A percentile compares a stretch with the other conserved stretches of the same genome.
Conservation (phyloP, 805 yeast species). For the Kluyveromyces siamensis region DNA sequence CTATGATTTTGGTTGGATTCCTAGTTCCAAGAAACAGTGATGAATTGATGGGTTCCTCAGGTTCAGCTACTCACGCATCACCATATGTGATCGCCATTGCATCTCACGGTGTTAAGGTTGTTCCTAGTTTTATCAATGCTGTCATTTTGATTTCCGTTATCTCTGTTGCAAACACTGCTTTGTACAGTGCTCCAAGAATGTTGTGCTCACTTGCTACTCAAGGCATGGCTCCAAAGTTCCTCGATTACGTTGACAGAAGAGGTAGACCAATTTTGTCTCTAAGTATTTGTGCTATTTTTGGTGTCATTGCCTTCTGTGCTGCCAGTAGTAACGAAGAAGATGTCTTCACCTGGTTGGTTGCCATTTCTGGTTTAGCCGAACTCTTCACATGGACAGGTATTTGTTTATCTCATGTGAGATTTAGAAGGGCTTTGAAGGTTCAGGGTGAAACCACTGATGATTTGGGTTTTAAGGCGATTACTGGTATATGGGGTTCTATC, state of each 20-base stretch:
- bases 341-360: slow-evolving; percentile 52
- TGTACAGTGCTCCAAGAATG: slow-evolving; percentile 66
- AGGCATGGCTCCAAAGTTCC: slow-evolving; percentile 51
- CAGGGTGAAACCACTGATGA: slow-evolving; percentile 41
- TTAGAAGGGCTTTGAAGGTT: slow-evolving; percentile 43
- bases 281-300: slow-evolving; percentile 39
- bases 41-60: slow-evolving; percentile 39
- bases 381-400: slow-evolving; percentile 53
- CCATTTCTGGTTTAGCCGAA: slow-evolving; percentile 49
- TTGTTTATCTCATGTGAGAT: slow-evolving; percentile 42
- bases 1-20: slow-evolving; percentile 46
- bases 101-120: slow-evolving; percentile 50
- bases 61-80: slow-evolving; percentile 47
- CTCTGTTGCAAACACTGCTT: slow-evolving; percentile 70
- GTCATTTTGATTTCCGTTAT: slow-evolving; percentile 64
- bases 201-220: slow-evolving; percentile 60
- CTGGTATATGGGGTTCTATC: slow-evolving; percentile 43
- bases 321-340: slow-evolving; percentile 41
- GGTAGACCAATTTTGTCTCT: slow-evolving; percentile 56
- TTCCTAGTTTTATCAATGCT: slow-evolving; percentile 67
- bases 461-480: slow-evolving; percentile 41
- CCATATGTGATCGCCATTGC: slow-evolving; percentile 70
- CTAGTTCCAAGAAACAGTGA: slow-evolving; percentile 50
- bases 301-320: slow-evolving; percentile 53
- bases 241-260: slow-evolving; percentile 45